These are phyloP conservation scores for Leccinum variicolor DNA, from an alignment of 768 basidiomycete genomes.

Conservation along the genomic window DNA sequence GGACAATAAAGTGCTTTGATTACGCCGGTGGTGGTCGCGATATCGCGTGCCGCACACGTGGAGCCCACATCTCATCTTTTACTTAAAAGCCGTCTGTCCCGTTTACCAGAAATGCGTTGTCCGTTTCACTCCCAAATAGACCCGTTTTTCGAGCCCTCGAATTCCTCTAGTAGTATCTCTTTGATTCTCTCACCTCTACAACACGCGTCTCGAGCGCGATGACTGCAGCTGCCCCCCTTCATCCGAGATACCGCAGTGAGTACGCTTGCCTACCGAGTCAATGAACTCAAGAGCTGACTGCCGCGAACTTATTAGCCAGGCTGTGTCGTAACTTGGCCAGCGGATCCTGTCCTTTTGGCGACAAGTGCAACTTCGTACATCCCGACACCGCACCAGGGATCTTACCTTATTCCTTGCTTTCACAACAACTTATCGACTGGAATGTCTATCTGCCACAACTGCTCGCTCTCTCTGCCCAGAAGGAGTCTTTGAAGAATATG, in stretches of 20 bases:
- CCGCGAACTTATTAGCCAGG: slow-evolving; percentile 32
- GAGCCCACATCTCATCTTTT: slow-evolving; percentile 26
- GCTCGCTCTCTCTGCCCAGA: slow-evolving; percentile 8
- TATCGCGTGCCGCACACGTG: slow-evolving; percentile 34
- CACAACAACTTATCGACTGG: slow-evolving; percentile 17
- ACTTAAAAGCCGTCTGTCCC: slow-evolving; percentile 24
- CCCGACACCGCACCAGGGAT: slow-evolving; percentile 10
- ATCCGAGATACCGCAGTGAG: slow-evolving; percentile 33
- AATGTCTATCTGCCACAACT: slow-evolving; percentile 15
- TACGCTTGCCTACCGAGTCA: slow-evolving; percentile 1
- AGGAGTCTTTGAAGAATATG: background rate
- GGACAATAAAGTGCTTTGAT: slow-evolving; percentile 11
- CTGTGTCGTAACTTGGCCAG: slow-evolving; percentile 34
- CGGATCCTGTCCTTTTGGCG: slow-evolving; percentile 37
- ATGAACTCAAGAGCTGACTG: background rate
- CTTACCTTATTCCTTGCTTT: slow-evolving; percentile 14
- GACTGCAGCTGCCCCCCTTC: slow-evolving; percentile 10
- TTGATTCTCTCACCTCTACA: background rate
- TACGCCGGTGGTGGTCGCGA: slow-evolving; percentile 13
- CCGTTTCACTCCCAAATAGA: slow-evolving; percentile 2
- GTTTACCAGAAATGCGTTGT: slow-evolving; percentile 22
- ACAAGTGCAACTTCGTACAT: slow-evolving; percentile 38
- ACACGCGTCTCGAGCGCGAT: slow-evolving; percentile 9
- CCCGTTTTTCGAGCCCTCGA: background rate
- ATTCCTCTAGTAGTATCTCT: background rate